Base-by-base conservation (phyloP, 768 basidiomycete species). In the Russula vinacea region DNA sequence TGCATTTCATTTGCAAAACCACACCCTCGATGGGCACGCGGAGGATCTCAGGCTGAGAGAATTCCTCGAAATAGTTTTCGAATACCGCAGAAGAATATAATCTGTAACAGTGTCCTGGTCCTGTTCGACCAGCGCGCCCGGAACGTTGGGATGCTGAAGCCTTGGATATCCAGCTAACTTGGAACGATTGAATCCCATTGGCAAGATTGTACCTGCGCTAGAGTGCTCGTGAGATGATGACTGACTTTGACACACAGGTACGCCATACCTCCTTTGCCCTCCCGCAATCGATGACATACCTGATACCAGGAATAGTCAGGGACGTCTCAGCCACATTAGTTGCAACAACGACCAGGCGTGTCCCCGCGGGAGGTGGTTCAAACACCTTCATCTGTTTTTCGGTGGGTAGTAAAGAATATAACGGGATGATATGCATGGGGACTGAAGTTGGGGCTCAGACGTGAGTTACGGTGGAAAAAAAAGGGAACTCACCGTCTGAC, bases 261-360 rank as follows among this genome's bases (percentile, higher is more conserved):
- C 17, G 24, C 19, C 70, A 44, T 68, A 91, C 92, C 81, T 98
- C 94, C 76, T 99, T 98, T 5, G 91, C 93, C 68, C 95, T 83
- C 5, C 96, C 96, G 70, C 90, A 90, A 73, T 99, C 96, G 33
- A 99, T 86, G n/a, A 99, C 96, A 75, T 99, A 99, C 17, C 92
- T 89, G 70, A 99, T 95, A 7, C 91, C 92, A 29, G 96, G 96
- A 64, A 99, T 99, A 0, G 96, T 98, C 37, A 98, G 78, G 8
- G 96, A 97, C 0, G 96, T 98, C 74, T 98, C 96, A 1, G 96
- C 96, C 32, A 98, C 89, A 73, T 98, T 98, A 1, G 96, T 98
- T 2, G 96, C 86, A 6, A 99, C 88, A 17, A 98, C 93, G 16
- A 98, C 94, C 4, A 99, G 81, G 40, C 97, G 90, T 64, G 80